These are phyloP conservation scores for Rhynchosporium agropyri DNA, from an alignment of 2,329 filamentous ascomycete genomes.

Conservation along the genomic window DNA sequence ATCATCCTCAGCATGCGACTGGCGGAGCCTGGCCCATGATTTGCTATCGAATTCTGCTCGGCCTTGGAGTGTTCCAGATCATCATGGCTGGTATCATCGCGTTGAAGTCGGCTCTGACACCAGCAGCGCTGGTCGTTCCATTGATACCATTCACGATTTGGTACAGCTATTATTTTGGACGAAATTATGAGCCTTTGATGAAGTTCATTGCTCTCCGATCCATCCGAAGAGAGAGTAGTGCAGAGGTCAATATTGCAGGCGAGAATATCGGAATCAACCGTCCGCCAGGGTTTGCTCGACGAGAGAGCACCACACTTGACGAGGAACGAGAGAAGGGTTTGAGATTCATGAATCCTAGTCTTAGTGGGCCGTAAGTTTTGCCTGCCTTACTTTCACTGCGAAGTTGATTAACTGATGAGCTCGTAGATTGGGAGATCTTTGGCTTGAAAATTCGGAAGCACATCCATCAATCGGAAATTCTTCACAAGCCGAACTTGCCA, in stretches of 20 bases:
- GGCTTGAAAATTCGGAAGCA: constrained; percentile 52
- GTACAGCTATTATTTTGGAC: constrained; percentile 82
- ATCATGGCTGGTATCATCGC: constrained; percentile 88
- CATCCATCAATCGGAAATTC: constrained; percentile 22
- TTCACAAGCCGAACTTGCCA: constrained; percentile 22
- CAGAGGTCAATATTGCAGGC: constrained; percentile 49
- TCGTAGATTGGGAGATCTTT: constrained; percentile 65
- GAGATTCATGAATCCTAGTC: constrained; percentile 75
- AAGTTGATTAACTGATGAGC: constrained; percentile 20
- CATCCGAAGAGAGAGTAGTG: constrained; percentile 66
- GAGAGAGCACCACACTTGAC: constrained; percentile 62
- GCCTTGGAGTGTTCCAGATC: constrained; percentile 84
- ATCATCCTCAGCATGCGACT: constrained; percentile 91
- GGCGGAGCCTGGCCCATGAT: constrained; percentile 97
- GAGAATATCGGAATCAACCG: constrained; percentile 39
- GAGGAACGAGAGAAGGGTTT: constrained; percentile 71
- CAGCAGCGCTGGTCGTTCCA: constrained; percentile 73
- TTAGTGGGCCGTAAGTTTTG: constrained; percentile 63
- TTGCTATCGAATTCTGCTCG: constrained; percentile 85
- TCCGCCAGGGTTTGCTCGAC: constrained; percentile 34
- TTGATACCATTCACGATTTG: constrained; percentile 80
- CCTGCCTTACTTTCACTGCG: neutral
- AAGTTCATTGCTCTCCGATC: constrained; percentile 90
- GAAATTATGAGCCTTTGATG: constrained; percentile 84
- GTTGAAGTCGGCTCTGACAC: constrained; percentile 70